Conservation (phyloP, 2,329 filamentous ascomycete genomes). For the Capronia epimyces region DNA sequence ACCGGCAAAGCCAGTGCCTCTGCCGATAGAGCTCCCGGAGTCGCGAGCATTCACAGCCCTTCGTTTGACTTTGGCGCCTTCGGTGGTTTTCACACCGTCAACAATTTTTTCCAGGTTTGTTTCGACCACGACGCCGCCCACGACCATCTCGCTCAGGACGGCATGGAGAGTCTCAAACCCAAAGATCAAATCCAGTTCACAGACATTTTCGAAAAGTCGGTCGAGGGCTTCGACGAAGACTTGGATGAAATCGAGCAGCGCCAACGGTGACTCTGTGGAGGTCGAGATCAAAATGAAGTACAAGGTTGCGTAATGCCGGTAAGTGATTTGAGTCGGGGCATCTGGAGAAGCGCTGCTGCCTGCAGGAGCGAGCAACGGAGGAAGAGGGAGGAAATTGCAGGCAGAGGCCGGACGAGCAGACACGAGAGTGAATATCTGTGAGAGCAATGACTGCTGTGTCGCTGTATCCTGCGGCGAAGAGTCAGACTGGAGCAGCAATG, state of each 20-base stretch:
- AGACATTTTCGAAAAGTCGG: constrained; percentile 94
- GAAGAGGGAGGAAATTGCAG: constrained; percentile 92
- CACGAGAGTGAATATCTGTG: constrained; percentile 94
- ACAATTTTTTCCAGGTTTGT: constrained; percentile 60
- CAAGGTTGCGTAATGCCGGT: constrained; percentile 95
- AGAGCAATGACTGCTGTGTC: constrained; percentile 93
- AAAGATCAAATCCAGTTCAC: constrained; percentile 96
- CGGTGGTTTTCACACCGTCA: constrained; percentile 66
- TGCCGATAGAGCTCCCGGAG: constrained; percentile 21
- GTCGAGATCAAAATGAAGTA: constrained; percentile 99
- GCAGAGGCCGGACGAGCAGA: constrained; percentile 84
- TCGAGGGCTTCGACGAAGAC: constrained; percentile 96
- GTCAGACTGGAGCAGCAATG: neutral
- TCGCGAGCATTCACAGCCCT: constrained; percentile 42
- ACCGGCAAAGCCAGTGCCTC: constrained; percentile 26
- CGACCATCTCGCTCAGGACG: constrained; percentile 30
- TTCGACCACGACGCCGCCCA: constrained; percentile 37
- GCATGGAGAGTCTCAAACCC: constrained; percentile 97
- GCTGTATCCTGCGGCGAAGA: constrained; percentile 68
- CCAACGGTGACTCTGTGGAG: constrained; percentile 89
- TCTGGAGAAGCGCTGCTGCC: constrained; percentile 52
- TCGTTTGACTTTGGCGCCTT: constrained; percentile 41
- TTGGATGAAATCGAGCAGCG: constrained; percentile 92
- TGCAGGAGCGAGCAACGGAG: constrained; percentile 55
- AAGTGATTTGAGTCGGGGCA: constrained; percentile 89